Evolutionary conservation across 2,329 filamentous ascomycete species (phyloP), one percentile per base, ranked within the genome.

Genomic region (Talaromyces sp.): DNA sequence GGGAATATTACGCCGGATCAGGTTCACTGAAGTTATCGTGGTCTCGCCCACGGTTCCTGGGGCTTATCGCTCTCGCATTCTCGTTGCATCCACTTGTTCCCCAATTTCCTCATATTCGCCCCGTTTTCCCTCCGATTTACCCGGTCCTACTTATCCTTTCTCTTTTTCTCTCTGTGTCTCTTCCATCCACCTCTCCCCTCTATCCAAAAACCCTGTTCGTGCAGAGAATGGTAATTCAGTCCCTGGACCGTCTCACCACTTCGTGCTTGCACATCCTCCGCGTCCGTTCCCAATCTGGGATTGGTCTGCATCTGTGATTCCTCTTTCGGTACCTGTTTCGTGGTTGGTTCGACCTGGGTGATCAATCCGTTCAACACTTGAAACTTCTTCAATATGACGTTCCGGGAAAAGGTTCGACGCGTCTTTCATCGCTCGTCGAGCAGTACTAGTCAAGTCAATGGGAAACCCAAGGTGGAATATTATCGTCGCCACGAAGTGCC

Each of bases 401-500:
- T 76, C 51, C 71, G 72, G 17, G 71, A 73, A 22, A 71, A 60
- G 52, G 65, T 76, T 54, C 67, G 62, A 53, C 63, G 63, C 53
- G 71, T 72, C 29, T 70, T 75, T 56, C 66, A 65, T 52, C 65
- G 70, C 50, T 52, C 60, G 30, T 62, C 62, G 14, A 56, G 58
- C 47, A 60, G 55, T 43, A 54, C 62, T 47, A 57, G 52, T 46
- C 45, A 45, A 48, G 36, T 54, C 35, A 64, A 71, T 46, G 66
- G 70, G 32, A 74, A 52, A 30, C 61, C 75, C 41, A 75, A 77
- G 54, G 70, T 79, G 52, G 72, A 78, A 68, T 75, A 80, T 57
- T 80, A 79, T 64, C 74, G 74, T 51, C 74, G 75, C 17, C 62
- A 73, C 60, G 77, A 80, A 60, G 69, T 78, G 16, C 77, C 77